Percentiles rank a stretch among this genome's conserved stretches.
These are phyloP conservation scores for Globisporangium nunn DNA, from an alignment of 352 stramenopile genomes.

Conservation along the genomic window DNA sequence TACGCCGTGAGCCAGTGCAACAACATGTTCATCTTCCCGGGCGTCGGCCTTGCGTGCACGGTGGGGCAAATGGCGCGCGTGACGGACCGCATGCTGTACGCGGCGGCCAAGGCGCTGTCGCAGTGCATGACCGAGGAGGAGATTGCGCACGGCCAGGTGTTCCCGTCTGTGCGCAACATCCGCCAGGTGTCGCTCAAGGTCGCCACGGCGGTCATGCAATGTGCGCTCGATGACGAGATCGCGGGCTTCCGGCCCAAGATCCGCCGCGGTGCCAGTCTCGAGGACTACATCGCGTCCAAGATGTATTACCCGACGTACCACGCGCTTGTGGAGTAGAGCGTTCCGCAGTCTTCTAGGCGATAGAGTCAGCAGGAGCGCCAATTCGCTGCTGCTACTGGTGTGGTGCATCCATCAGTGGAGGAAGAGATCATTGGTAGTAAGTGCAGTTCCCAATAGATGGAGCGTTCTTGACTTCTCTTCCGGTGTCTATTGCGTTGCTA, in stretches of 20 bases:
- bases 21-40: constrained; percentile 98
- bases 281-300: constrained; percentile 88
- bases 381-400: background rate
- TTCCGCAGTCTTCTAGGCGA: background rate
- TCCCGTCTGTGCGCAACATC: constrained; percentile 91
- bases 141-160: constrained; percentile 89
- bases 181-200: constrained; percentile 91
- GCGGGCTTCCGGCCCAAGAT: constrained; percentile 72
- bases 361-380: background rate
- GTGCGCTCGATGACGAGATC: constrained; percentile 85
- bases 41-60: constrained; percentile 89
- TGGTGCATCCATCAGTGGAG: background rate
- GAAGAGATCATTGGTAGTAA: background rate
- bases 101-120: constrained; percentile 91
- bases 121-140: constrained; percentile 91
- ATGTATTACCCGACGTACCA: constrained; percentile 96
- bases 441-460: background rate
- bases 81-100: constrained; percentile 94
- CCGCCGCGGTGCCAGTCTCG: constrained; percentile 63
- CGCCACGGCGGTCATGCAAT: constrained; percentile 87
- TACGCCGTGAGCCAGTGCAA: constrained; percentile 89
- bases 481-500: background rate
- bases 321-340: constrained; percentile 82
- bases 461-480: background rate
- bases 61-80: constrained; percentile 72